These are phyloP conservation scores for Hypoxylon sp. DNA, from an alignment of 2,329 filamentous ascomycete species.

Conservation along the genomic window DNA sequence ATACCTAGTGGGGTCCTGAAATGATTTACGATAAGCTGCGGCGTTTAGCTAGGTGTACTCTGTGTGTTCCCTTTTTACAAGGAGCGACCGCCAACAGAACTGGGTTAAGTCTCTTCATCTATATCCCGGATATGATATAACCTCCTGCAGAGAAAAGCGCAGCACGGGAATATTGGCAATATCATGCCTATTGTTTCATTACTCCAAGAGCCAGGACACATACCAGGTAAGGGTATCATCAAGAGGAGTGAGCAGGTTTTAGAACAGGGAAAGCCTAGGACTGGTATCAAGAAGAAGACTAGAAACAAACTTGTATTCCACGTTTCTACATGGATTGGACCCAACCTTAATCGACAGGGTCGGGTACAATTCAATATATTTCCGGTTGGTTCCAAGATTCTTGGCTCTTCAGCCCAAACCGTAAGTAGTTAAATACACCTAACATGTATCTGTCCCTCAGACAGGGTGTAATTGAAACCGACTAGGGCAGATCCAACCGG, in stretches of 20 bases:
- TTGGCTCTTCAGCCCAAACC: conserved; percentile 31
- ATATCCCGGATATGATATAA: not conserved
- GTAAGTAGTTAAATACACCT: conserved; percentile 16
- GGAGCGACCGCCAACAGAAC: too few species aligned
- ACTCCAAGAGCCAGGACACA: not conserved
- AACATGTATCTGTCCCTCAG: conserved; percentile 11
- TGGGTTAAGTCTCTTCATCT: too few species aligned
- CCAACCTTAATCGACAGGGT: conserved; percentile 30
- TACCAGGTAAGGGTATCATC: conserved; percentile 10
- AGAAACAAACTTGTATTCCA: conserved; percentile 35
- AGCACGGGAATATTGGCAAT: conserved; percentile 2
- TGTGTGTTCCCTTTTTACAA: not conserved
- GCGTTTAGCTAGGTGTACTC: conserved; percentile 7
- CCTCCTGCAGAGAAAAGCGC: not conserved
- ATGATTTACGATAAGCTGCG: not conserved
- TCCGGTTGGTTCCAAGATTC: conserved; percentile 36
- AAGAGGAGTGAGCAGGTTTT: conserved; percentile 14
- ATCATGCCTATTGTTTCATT: not conserved
- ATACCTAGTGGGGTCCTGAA: not conserved
- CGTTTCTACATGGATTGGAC: conserved; percentile 41
- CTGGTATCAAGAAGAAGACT: conserved; percentile 33
- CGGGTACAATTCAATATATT: conserved; percentile 36
- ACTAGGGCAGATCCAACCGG: not conserved
- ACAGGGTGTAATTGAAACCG: conserved; percentile 3
- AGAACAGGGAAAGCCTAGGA: conserved; percentile 20